phyloP scores from a whole-genome alignment of 1,139 yeast species.

The Torulaspora pretoriensis region DNA sequence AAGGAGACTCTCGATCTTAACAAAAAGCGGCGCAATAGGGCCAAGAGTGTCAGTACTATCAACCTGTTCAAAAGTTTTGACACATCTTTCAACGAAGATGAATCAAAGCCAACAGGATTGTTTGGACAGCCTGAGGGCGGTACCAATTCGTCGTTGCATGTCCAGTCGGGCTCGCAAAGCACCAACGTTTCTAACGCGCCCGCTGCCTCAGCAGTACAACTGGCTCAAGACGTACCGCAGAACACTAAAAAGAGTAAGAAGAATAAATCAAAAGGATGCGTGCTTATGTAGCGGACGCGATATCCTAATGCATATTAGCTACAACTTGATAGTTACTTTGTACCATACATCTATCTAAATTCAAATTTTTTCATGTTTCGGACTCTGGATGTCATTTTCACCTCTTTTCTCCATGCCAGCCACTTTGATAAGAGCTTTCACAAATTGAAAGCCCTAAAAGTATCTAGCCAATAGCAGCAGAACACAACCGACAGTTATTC shows the following conservation, averaged over 20 bases:
- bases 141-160: not conserved
- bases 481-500: no score
- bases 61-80: slow-evolving; percentile 14
- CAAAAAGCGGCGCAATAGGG: slow-evolving; percentile 10
- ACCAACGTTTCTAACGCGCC: not conserved
- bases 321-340: no score
- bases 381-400: no score
- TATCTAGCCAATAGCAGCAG: no score
- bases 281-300: not conserved
- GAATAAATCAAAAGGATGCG: not conserved
- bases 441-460: no score
- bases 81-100: slow-evolving; percentile 1
- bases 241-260: not conserved
- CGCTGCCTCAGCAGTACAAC: not conserved
- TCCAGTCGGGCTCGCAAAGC: not conserved
- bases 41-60: slow-evolving; percentile 12
- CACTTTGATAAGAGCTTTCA: no score
- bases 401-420: no score
- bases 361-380: no score
- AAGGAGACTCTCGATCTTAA: slow-evolving; percentile 1
- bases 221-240: not conserved
- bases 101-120: slow-evolving; percentile 7
- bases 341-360: no score
- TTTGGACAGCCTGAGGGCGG: not conserved
- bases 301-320: no score